Evolutionary conservation across 805 yeast species (phyloP).

Genomic region (Ogataea philodendri): DNA sequence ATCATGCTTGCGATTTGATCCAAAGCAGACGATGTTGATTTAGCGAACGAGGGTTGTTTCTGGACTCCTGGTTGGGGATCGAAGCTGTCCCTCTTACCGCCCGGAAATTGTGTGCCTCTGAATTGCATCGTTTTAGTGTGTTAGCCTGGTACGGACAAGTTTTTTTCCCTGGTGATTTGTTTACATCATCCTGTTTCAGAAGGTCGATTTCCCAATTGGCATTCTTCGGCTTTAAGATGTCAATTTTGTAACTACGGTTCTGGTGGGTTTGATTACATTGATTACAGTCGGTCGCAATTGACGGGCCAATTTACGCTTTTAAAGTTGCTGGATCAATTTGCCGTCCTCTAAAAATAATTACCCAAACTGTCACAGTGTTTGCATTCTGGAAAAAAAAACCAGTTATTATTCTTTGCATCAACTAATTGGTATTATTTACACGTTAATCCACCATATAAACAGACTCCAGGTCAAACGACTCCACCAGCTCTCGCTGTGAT

Average conservation of each 20-base stretch:
- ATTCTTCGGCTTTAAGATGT: background rate
- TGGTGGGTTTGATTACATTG: too few species aligned
- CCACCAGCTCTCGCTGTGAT: conserved; percentile 21
- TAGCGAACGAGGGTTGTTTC: conserved; percentile 7
- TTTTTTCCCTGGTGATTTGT: conserved; percentile 4
- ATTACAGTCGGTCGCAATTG: conserved; percentile 1
- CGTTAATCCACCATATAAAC: conserved; percentile 7
- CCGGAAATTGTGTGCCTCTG: conserved; percentile 35
- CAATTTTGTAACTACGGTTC: conserved; percentile 1
- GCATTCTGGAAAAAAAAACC: too few species aligned
- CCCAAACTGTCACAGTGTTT: too few species aligned
- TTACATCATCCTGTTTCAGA: conserved; percentile 6
- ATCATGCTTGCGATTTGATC: conserved; percentile 30
- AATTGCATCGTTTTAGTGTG: conserved; percentile 28
- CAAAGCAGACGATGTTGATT: conserved; percentile 18
- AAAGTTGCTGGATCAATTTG: conserved; percentile 13
- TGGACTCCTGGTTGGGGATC: conserved; percentile 11
- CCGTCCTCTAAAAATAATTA: conserved; percentile 5
- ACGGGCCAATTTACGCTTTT: conserved; percentile 2
- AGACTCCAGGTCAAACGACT: conserved; percentile 20
- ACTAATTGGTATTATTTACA: too few species aligned
- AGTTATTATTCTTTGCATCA: too few species aligned
- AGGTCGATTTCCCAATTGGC: background rate
- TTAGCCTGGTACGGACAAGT: conserved; percentile 2
- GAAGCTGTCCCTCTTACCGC: conserved; percentile 12